Percentiles rank a stretch among this genome's conserved stretches.
Evolutionary conservation across 345 rosid genomes (phyloP).

Genomic region (Gossypium thurberi): DNA sequence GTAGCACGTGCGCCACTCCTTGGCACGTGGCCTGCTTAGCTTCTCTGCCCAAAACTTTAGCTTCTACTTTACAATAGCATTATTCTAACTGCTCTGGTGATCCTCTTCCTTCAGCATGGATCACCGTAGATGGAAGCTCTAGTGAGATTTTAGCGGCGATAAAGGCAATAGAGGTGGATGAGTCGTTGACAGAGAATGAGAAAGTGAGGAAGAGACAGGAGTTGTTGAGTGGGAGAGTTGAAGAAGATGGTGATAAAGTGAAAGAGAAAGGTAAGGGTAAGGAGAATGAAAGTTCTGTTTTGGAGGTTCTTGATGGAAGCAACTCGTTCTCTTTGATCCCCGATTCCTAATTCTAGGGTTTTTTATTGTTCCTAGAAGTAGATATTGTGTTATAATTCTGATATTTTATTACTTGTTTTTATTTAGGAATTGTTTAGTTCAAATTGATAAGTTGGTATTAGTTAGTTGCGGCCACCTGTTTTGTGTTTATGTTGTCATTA

Average conservation of each 20-base stretch:
- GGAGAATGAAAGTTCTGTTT: conserved; percentile 1
- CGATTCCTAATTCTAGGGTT: background rate
- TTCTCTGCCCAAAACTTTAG: conserved; percentile 34
- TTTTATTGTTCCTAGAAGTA: background rate
- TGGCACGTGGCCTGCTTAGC: conserved; percentile 66
- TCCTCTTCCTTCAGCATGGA: conserved; percentile 1
- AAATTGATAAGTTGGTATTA: background rate
- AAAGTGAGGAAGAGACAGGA: conserved; percentile 40
- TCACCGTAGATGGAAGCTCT: background rate
- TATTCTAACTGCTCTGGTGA: conserved; percentile 53
- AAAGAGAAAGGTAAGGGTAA: conserved; percentile 13
- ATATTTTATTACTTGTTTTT: background rate
- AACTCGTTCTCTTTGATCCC: background rate
- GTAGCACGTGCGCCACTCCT: conserved; percentile 52
- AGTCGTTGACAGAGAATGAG: conserved; percentile 29
- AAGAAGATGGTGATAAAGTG: conserved; percentile 7
- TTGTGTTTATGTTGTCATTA: background rate
- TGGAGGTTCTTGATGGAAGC: conserved; percentile 23
- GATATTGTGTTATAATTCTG: background rate
- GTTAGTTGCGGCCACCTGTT: background rate
- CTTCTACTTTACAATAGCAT: conserved; percentile 39
- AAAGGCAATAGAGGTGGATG: conserved; percentile 41
- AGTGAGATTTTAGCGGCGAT: conserved; percentile 22
- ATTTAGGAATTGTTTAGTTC: background rate
- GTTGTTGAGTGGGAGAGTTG: conserved; percentile 32